A percentile compares a stretch with the other conserved stretches of the same genome.
Evolutionary conservation across 2,329 filamentous ascomycete genomes (phyloP).

Genomic region (Fusarium siculi): DNA sequence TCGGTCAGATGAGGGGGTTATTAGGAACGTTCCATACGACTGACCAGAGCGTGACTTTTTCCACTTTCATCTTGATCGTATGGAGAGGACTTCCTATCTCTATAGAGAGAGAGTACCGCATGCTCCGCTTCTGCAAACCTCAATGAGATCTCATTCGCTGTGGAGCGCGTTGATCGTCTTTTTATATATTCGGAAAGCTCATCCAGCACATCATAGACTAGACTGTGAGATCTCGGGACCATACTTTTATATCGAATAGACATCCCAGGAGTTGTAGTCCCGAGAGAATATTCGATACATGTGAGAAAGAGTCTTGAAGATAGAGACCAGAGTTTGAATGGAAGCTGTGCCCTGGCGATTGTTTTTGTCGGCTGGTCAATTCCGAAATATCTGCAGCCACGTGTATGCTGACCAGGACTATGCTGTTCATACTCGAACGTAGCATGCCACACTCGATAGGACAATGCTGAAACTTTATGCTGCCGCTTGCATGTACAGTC

Average conservation of each 20-base stretch:
- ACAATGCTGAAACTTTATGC: rapidly evolving
- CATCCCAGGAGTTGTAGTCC: background rate
- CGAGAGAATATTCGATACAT: background rate
- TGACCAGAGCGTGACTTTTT: background rate
- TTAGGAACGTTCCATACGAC: rapidly evolving
- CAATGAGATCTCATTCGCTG: rapidly evolving
- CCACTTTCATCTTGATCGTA: rapidly evolving
- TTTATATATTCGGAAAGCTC: background rate
- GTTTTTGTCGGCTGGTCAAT: background rate
- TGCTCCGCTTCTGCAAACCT: rapidly evolving
- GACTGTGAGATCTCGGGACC: rapidly evolving
- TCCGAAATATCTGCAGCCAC: background rate
- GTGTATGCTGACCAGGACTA: background rate
- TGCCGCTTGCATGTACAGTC: rapidly evolving
- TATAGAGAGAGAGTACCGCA: background rate
- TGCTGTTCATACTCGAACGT: rapidly evolving
- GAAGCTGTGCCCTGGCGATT: background rate
- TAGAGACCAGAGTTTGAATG: background rate
- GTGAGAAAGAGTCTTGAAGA: background rate
- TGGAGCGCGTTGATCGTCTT: rapidly evolving
- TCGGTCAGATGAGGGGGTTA: background rate
- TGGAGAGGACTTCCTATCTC: background rate
- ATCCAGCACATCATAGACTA: rapidly evolving
- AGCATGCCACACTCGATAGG: background rate
- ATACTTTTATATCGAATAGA: background rate